Evolutionary conservation across 2,329 filamentous ascomycete species (phyloP), one percentile per base, ranked within the genome.

Genomic region (Raffaelea ambrosiae): DNA sequence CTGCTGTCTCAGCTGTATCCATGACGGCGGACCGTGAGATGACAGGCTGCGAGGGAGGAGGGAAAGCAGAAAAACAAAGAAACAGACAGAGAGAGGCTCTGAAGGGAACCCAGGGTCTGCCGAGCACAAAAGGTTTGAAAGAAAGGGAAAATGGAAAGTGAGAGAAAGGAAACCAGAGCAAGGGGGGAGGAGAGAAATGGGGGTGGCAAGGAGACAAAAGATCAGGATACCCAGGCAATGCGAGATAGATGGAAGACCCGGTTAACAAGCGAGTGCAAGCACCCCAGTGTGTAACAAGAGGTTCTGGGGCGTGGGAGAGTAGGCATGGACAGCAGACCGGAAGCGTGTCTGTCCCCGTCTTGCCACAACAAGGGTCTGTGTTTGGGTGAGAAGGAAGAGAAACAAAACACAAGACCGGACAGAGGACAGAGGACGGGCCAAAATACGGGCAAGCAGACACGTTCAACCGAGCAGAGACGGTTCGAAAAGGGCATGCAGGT

Each of bases 1-100:
- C 40, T 13, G 48, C 29, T 51, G 52, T 53, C 45, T 54, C 48
- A 46, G 52, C 40, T 43, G 20, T 10, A 38, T 26, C 48, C 52
- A 54, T 54, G 29, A 20, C 20, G 23, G 19, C 16, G 16, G 36
- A 39, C 13, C 7, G 18, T 39, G 4, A 9, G 36, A n/a, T 8
- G 11, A n/a, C 7, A 4, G 36, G 36, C 36, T 35, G 26, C 26
- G 26, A 29, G 26, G 26, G 7, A 7, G 26, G 8, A 38, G 35
- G 35, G 18, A 38, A n/a, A 38, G 35, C 7, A 46, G 22, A 31
- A 22, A 21, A 40, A 26, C 18, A 41, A 39, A 22, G 11, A 2
- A 23, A 23, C 20, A 18, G 7, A 7, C 5, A 16, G 36, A 39
- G 36, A 18, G 7, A 39, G n/a, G 7, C n/a, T 39, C n/a, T 19